phyloP scores from a whole-genome alignment of 2,329 filamentous ascomycete species.

The Pseudocercospora cruenta region DNA sequence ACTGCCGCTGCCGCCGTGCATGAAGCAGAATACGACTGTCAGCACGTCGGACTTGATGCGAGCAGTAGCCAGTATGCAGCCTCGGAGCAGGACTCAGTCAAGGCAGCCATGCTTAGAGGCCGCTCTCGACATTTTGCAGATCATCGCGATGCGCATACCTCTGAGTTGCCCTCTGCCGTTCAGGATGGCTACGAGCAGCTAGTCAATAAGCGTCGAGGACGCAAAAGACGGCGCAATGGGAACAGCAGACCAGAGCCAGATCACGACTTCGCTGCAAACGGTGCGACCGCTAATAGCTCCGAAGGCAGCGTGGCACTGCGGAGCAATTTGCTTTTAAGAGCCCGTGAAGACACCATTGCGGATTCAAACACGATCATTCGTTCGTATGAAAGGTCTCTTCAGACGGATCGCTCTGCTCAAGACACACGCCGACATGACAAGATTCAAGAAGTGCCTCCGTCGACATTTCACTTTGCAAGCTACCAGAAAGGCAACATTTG shows the following conservation, averaged over 20 bases:
- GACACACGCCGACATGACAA: not conserved
- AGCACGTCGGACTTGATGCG: not conserved
- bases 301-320: not conserved
- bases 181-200: conserved; percentile 32
- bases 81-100: not conserved
- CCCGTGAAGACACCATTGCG: not conserved
- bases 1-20: not conserved
- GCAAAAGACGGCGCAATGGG: not conserved
- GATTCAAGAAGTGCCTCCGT: not conserved
- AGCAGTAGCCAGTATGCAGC: not conserved
- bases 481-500: not conserved
- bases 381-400: not conserved
- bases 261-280: not conserved
- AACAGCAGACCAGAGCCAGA: not conserved
- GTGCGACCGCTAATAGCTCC: not conserved
- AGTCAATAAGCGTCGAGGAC: conserved; percentile 2
- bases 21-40: not conserved
- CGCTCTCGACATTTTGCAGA: not conserved
- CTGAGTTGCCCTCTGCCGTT: conserved; percentile 36
- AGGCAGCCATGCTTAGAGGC: not conserved
- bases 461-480: not conserved
- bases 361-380: not conserved
- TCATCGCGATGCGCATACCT: conserved; percentile 7
- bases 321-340: not conserved
- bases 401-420: not conserved